phyloP scores from a whole-genome alignment of 2,329 filamentous ascomycete genomes.

The Diplodia intermedia region DNA sequence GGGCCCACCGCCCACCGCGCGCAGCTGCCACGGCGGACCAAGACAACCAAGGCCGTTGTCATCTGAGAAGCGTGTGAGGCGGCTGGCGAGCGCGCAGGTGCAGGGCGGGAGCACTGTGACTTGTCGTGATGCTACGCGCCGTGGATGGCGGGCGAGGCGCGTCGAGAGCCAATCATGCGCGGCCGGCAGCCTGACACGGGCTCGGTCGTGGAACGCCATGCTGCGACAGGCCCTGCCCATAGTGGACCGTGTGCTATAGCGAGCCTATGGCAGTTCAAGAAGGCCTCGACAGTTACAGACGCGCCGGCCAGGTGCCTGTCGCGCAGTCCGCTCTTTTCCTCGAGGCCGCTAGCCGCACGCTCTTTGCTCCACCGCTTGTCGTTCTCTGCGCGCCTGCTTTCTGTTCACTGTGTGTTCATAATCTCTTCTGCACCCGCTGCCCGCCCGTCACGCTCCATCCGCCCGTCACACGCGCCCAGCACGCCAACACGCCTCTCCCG shows the following conservation, averaged over 20 bases:
- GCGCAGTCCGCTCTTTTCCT: constrained; percentile 30
- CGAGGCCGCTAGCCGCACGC: constrained; percentile 28
- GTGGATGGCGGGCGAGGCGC: constrained; percentile 24
- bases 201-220: constrained; percentile 32
- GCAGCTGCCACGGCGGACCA: constrained; percentile 15
- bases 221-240: constrained; percentile 29
- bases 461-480: neutral
- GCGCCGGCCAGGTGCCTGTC: constrained; percentile 24
- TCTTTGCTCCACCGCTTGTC: constrained; percentile 13
- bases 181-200: constrained; percentile 29
- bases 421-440: constrained; percentile 14
- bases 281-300: constrained; percentile 25
- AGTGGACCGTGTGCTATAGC: constrained; percentile 18
- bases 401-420: constrained; percentile 12
- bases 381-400: neutral
- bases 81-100: neutral
- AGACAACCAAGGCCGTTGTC: constrained; percentile 21
- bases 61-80: constrained; percentile 13
- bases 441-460: constrained; percentile 14
- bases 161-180: constrained; percentile 19
- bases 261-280: constrained; percentile 27
- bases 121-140: constrained; percentile 31
- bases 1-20: neutral
- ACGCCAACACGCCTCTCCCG: neutral
- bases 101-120: constrained; percentile 16